Percentiles rank a stretch among this genome's conserved stretches.
phyloP scores from a whole-genome alignment of 768 basidiomycete genomes.

The Lactarius quietus region DNA sequence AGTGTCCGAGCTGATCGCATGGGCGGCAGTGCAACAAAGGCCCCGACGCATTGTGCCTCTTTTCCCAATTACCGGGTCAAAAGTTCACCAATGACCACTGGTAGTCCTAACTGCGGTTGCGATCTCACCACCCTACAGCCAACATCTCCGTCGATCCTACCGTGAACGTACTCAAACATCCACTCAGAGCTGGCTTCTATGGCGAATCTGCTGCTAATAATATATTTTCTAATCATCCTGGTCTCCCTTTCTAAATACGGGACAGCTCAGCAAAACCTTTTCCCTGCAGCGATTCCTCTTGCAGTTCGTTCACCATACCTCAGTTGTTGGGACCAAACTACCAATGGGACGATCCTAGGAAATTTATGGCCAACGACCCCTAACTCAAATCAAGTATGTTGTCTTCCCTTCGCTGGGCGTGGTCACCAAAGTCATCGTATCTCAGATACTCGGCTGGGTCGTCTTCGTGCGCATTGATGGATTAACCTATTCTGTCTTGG shows the following conservation, averaged over 20 bases:
- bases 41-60: background rate
- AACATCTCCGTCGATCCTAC: background rate
- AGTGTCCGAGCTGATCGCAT: too few relatives aligned
- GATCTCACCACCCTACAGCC: background rate
- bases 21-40: too few relatives aligned
- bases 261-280: slow-evolving; percentile 19
- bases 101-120: background rate
- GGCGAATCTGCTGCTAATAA: background rate
- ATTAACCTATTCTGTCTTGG: slow-evolving; percentile 26
- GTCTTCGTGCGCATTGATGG: slow-evolving; percentile 19
- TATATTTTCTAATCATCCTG: background rate
- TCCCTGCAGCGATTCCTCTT: slow-evolving; percentile 30
- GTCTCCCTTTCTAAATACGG: background rate
- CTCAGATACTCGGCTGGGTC: slow-evolving; percentile 21
- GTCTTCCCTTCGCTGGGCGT: background rate
- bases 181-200: background rate
- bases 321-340: slow-evolving; percentile 25
- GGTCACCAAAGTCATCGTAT: background rate
- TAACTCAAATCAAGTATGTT: background rate
- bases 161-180: background rate
- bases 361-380: slow-evolving; percentile 28
- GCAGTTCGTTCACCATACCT: slow-evolving; percentile 31
- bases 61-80: background rate
- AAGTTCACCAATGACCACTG: background rate
- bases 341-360: slow-evolving; percentile 6